Percentiles rank a stretch among this genome's conserved stretches.
These are phyloP conservation scores for Multifurca ochricompacta DNA, from an alignment of 768 basidiomycete species.

Conservation along the genomic window DNA sequence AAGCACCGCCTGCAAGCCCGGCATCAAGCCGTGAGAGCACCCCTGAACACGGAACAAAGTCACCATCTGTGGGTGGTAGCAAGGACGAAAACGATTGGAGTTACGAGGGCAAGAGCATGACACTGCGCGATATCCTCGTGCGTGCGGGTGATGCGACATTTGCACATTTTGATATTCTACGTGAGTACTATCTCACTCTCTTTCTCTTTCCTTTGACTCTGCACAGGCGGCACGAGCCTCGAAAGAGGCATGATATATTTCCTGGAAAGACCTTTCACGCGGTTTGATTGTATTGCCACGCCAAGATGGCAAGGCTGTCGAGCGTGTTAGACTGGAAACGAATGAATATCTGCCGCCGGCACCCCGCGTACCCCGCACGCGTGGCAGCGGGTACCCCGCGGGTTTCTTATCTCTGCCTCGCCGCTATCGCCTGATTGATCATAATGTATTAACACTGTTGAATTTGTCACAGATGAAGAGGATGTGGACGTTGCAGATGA, in stretches of 20 bases:
- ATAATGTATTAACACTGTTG: not conserved
- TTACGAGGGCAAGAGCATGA: constrained; percentile 40
- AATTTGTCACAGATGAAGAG: constrained; percentile 14
- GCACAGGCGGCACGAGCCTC: constrained; percentile 1
- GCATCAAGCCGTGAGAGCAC: constrained; percentile 14
- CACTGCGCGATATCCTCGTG: constrained; percentile 40
- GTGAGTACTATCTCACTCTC: constrained; percentile 21
- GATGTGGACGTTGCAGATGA: constrained; percentile 16
- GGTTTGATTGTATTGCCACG: constrained; percentile 6
- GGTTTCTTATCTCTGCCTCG: not conserved
- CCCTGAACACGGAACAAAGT: constrained; percentile 11
- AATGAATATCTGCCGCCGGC: not conserved
- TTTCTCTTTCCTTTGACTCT: not conserved
- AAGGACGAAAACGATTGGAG: constrained; percentile 26
- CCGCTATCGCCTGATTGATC: constrained; percentile 11
- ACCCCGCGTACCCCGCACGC: constrained; percentile 16
- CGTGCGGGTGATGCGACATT: constrained; percentile 30
- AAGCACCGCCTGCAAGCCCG: constrained; percentile 3
- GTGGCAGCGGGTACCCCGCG: constrained; percentile 13
- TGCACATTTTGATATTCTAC: constrained; percentile 33
- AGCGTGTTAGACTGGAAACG: constrained; percentile 1
- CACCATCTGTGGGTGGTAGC: constrained; percentile 1
- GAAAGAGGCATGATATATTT: not conserved
- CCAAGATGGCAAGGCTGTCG: constrained; percentile 16
- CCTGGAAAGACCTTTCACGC: not conserved